phyloP scores from a whole-genome alignment of 495 filamentous ascomycete genomes.

The Trypethelium eluteriae region DNA sequence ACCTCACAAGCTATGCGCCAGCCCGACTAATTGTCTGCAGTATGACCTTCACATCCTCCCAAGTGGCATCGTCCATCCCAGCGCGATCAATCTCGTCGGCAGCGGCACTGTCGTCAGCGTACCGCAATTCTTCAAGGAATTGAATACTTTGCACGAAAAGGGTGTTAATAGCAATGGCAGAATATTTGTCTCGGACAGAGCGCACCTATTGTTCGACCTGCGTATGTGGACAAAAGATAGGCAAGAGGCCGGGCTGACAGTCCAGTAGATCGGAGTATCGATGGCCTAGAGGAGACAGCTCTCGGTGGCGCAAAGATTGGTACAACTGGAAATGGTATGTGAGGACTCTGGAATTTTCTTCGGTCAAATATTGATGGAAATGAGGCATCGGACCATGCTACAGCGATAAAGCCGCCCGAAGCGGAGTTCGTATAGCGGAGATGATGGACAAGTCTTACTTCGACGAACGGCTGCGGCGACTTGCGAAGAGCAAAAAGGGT shows the following conservation, averaged over 20 bases:
- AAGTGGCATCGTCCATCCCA: slow-evolving; percentile 66
- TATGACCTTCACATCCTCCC: slow-evolving; percentile 43
- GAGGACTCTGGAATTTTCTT: neutral
- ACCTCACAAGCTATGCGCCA: neutral
- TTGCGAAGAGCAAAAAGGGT: slow-evolving; percentile 60
- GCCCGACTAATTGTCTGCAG: slow-evolving; percentile 55
- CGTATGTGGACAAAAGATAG: slow-evolving; percentile 75
- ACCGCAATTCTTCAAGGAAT: slow-evolving; percentile 80
- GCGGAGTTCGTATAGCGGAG: slow-evolving; percentile 66
- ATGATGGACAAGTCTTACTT: slow-evolving; percentile 66
- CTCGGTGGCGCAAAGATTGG: slow-evolving; percentile 53
- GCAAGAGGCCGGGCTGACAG: slow-evolving; percentile 66
- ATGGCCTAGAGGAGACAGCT: slow-evolving; percentile 72
- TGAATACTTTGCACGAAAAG: slow-evolving; percentile 61
- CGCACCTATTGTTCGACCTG: slow-evolving; percentile 77
- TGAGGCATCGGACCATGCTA: slow-evolving; percentile 55
- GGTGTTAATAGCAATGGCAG: slow-evolving; percentile 60
- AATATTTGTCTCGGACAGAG: slow-evolving; percentile 72
- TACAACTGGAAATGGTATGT: slow-evolving; percentile 49
- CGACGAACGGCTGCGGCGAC: slow-evolving; percentile 60
- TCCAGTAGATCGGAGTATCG: slow-evolving; percentile 48
- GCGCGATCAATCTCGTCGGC: slow-evolving; percentile 75
- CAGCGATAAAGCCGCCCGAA: slow-evolving; percentile 68
- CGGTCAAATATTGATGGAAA: slow-evolving; percentile 14
- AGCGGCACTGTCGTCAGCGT: slow-evolving; percentile 80